These are phyloP conservation scores for Candida taoyuanica DNA, from an alignment of 805 yeast genomes.

Conservation along the genomic window DNA sequence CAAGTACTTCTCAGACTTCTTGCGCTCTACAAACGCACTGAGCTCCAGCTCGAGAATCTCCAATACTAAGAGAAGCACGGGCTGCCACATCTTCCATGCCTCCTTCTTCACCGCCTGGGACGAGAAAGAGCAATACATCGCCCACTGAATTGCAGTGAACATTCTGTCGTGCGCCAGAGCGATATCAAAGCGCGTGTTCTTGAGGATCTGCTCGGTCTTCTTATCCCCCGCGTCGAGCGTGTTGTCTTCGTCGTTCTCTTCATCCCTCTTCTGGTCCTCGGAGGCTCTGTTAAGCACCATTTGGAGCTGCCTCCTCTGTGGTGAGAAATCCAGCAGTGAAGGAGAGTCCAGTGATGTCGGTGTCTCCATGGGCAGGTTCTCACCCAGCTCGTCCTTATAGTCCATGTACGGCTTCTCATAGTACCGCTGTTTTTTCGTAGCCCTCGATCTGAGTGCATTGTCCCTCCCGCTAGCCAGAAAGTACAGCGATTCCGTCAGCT, in stretches of 20 bases:
- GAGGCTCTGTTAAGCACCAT: slow-evolving; percentile 9
- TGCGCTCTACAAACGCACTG: slow-evolving; percentile 4
- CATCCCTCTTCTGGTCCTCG: not conserved
- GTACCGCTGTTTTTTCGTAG: slow-evolving; percentile 11
- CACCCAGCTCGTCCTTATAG: too few relatives aligned
- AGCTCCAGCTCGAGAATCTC: slow-evolving; percentile 18
- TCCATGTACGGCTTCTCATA: slow-evolving; percentile 5
- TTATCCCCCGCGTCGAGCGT: slow-evolving; percentile 9
- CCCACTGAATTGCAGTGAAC: slow-evolving; percentile 30
- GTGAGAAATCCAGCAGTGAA: slow-evolving; percentile 22
- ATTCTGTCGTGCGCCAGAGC: slow-evolving; percentile 19
- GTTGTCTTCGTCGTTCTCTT: slow-evolving; percentile 3
- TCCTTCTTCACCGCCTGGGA: slow-evolving; percentile 8
- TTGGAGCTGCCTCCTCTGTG: slow-evolving; percentile 21
- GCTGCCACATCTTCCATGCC: slow-evolving; percentile 24
- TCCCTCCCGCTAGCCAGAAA: slow-evolving; percentile 7
- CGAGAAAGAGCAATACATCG: slow-evolving; percentile 25
- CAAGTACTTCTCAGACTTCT: not conserved
- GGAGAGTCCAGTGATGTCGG: too few relatives aligned
- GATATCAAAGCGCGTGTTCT: slow-evolving; percentile 25
- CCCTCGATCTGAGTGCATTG: slow-evolving; percentile 12
- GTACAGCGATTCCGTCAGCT: slow-evolving; percentile 10
- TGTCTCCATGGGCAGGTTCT: too few relatives aligned
- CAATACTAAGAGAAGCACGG: slow-evolving; percentile 15
- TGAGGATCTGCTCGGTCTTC: slow-evolving; percentile 22